phyloP scores from a whole-genome alignment of 768 basidiomycete species.

The Clathrus columnatus region DNA sequence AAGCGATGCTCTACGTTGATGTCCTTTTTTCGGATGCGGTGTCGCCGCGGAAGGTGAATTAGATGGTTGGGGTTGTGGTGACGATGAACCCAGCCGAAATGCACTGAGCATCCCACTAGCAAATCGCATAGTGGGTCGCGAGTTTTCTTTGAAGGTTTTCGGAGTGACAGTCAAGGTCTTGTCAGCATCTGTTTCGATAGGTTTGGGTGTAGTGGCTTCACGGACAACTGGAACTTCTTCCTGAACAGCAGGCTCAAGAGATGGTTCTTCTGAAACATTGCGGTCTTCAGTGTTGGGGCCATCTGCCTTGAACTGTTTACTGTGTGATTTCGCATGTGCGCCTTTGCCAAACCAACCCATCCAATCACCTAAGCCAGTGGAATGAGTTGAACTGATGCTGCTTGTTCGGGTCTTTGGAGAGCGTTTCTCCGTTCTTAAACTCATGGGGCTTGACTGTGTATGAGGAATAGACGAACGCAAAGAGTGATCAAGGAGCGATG shows the following conservation, averaged over 20 bases:
- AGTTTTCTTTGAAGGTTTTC: neutral
- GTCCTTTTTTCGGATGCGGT: neutral
- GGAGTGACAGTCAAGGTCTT: constrained; percentile 12
- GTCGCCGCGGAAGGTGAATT: neutral
- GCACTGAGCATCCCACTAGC: constrained; percentile 12
- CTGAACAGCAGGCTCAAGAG: neutral
- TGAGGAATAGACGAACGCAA: neutral
- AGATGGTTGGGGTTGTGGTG: neutral
- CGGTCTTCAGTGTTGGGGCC: neutral
- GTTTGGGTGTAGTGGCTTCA: neutral
- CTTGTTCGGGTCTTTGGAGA: neutral
- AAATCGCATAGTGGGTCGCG: constrained; percentile 3
- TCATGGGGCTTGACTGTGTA: neutral
- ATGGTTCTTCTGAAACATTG: neutral
- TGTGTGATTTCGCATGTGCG: neutral
- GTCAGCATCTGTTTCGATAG: constrained; percentile 14
- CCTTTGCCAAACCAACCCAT: constrained; percentile 10
- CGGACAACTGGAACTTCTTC: neutral
- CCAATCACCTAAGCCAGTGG: constrained; percentile 5
- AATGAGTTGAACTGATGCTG: constrained; percentile 1
- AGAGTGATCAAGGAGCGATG: neutral
- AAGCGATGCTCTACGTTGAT: constrained; percentile 7
- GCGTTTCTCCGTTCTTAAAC: neutral
- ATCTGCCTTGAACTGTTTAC: neutral
- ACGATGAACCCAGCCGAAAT: constrained; percentile 5